phyloP scores from a whole-genome alignment of 2,329 filamentous ascomycete genomes.

The Immersiporthe knoxdaviesiana region DNA sequence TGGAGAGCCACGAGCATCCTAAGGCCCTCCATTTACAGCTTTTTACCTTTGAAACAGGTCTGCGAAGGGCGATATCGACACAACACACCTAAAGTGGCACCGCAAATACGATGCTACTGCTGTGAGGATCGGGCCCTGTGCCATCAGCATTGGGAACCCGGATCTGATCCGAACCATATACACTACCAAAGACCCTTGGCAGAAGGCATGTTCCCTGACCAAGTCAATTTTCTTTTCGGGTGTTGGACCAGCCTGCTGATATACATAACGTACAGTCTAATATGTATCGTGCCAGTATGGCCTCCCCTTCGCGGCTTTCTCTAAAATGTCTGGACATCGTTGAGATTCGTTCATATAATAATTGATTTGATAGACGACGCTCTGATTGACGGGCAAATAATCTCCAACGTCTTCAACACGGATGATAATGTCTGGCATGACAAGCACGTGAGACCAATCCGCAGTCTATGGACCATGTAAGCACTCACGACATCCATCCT shows the following conservation, averaged over 20 bases:
- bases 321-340: not conserved
- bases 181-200: conserved; percentile 21
- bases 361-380: conserved; percentile 13
- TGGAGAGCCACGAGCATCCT: not conserved
- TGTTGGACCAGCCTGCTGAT: not conserved
- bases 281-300: conserved; percentile 19
- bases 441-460: conserved; percentile 23
- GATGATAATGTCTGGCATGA: conserved; percentile 20
- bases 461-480: conserved; percentile 22
- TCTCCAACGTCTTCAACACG: conserved; percentile 25
- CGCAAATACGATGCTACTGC: conserved; percentile 20
- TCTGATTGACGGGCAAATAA: conserved; percentile 13
- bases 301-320: no score
- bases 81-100: conserved; percentile 21
- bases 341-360: not conserved
- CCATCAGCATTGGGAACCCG: conserved; percentile 22
- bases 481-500: not conserved
- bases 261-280: not conserved
- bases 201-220: not conserved
- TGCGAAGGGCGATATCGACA: conserved; percentile 17
- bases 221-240: not conserved
- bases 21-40: not conserved
- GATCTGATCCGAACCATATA: conserved; percentile 22
- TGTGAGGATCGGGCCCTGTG: conserved; percentile 21
- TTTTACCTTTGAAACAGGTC: not conserved